Percentiles rank a stretch among this genome's conserved stretches.
Evolutionary conservation across 202 grass and related monocot genomes (phyloP).

Genomic region (Saccharum hybrid): DNA sequence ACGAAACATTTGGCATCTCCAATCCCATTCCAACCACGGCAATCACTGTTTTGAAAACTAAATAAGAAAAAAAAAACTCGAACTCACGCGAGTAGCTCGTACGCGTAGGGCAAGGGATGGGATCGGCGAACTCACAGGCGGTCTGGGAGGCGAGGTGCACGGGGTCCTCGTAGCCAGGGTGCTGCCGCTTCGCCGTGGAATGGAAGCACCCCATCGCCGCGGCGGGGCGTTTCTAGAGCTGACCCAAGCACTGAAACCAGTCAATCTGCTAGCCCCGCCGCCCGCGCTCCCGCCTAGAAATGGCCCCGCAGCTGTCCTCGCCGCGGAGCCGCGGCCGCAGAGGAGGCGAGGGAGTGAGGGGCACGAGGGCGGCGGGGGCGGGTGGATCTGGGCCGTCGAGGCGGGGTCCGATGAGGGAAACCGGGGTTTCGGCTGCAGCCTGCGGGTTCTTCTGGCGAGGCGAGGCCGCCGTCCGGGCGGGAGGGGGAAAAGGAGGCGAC

Average conservation of each 20-base stretch:
- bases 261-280: background rate
- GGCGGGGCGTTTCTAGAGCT: background rate
- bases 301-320: background rate
- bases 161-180: slow-evolving; percentile 96
- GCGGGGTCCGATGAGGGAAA: background rate
- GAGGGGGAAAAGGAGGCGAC: slow-evolving; percentile 8
- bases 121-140: slow-evolving; percentile 62
- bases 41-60: background rate
- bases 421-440: background rate
- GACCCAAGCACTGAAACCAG: background rate
- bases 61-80: background rate
- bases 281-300: slow-evolving; percentile 1
- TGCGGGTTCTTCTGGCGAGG: slow-evolving; percentile 11
- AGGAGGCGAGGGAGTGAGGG: background rate
- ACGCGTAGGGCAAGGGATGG: background rate
- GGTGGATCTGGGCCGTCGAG: slow-evolving; percentile 24
- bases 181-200: slow-evolving; percentile 68
- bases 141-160: slow-evolving; percentile 86
- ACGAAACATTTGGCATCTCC: background rate
- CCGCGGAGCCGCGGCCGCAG: background rate
- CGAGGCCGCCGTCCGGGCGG: background rate
- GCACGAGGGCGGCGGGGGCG: background rate
- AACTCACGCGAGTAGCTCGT: background rate
- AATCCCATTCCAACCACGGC: slow-evolving; percentile 9
- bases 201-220: slow-evolving; percentile 83